Evolutionary conservation across 768 basidiomycete genomes (phyloP), one percentile per base, ranked within the genome.

Genomic region (Mycena capillaripes): DNA sequence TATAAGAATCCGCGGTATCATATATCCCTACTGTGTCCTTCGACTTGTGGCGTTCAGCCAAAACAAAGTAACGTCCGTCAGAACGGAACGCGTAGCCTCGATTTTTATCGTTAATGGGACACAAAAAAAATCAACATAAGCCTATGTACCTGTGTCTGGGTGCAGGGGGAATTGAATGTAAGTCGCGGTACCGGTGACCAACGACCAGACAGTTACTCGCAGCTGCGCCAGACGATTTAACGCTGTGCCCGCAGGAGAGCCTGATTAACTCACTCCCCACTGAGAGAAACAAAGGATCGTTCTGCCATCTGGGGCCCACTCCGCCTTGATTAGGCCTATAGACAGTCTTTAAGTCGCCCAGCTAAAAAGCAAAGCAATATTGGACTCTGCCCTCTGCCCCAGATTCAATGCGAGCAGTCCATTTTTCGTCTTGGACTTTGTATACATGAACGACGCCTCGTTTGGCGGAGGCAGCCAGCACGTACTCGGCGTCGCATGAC

Each of bases 241-340:
- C 72, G 44, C 48, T n/a, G n/a, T 56, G 57, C 46, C 66, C 57
- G 46, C 32, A 55, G 30, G 30, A 56, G 23, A 68, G 29, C 21
- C 50, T 40, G 36, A 46, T 71, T 44, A 25, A 89, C 96, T 85
- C 84, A 97, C 97, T 76, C 94, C 95, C 93, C 95, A 95, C 76
- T 97, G 94, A 4, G 95, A 97, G 82, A 97, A 98, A 77, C 95
- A 97, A 34, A 98, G 82, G 6, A 98, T 85, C 19, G 90, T 91
- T 42, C 94, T 87, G 19, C 95, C 95, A 78, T 93, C 94, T 3
- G 93, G 94, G 0, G 93, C 94, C 97, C 97, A 98, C 78, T 97
- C 95, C 21, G 93, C 95, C 78, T 90, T 95, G 23, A 91, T 88
- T 58, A 98, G 89, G 14, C 97, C 72, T 63, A 55, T 21, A 75